These are phyloP conservation scores for Trametes pubescens DNA, from an alignment of 1,284 basidiomycete species.

Conservation along the genomic window DNA sequence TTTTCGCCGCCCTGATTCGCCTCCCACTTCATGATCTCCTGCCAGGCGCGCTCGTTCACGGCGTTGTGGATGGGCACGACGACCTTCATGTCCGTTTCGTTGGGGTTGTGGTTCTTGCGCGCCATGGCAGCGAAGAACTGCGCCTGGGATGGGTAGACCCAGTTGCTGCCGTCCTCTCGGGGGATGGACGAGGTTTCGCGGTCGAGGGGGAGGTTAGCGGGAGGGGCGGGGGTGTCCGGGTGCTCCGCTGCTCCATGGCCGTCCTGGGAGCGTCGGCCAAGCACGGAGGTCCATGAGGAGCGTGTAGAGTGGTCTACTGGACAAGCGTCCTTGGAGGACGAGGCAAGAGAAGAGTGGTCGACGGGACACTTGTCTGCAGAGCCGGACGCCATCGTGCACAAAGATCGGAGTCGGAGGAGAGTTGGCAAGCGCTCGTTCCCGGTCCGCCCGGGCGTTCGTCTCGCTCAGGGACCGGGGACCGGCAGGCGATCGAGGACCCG, in stretches of 20 bases:
- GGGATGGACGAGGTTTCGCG: constrained; percentile 93
- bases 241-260: constrained; percentile 31
- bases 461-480: constrained; percentile 3
- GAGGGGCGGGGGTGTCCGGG: constrained; percentile 37
- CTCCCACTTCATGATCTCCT: constrained; percentile 92
- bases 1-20: constrained; percentile 75
- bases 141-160: constrained; percentile 98
- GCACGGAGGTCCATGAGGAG: constrained; percentile 61
- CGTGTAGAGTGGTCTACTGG: constrained; percentile 63
- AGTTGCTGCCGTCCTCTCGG: constrained; percentile 72
- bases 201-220: constrained; percentile 60
- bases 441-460: constrained; percentile 1
- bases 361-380: constrained; percentile 71
- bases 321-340: constrained; percentile 48
- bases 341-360: constrained; percentile 44
- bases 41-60: constrained; percentile 97
- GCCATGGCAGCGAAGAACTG: constrained; percentile 98
- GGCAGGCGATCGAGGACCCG: constrained; percentile 17
- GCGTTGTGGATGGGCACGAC: constrained; percentile 99
- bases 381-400: constrained; percentile 7
- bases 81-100: constrained; percentile 89
- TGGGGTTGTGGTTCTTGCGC: constrained; percentile 90
- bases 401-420: constrained; percentile 9
- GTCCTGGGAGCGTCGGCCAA: constrained; percentile 38
- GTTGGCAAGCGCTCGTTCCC: constrained; percentile 12